A percentile compares a stretch with the other conserved stretches of the same genome.
phyloP scores from a whole-genome alignment of 129 eudicot genomes.

The Helianthus tuberosus region DNA sequence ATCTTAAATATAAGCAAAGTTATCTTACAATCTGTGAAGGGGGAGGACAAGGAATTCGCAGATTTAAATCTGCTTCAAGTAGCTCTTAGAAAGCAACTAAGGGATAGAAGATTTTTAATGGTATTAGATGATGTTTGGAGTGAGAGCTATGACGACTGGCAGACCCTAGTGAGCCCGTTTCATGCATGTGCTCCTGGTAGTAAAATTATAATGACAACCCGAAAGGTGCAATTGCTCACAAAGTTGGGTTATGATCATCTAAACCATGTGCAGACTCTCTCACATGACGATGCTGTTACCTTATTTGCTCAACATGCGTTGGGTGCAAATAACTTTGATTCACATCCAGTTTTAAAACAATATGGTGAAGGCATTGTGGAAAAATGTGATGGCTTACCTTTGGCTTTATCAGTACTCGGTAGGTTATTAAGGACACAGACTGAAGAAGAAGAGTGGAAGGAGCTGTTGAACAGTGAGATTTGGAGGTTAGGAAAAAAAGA shows the following conservation, averaged over 20 bases:
- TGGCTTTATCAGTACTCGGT: not conserved
- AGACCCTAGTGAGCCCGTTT: not conserved
- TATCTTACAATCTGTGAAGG: not conserved
- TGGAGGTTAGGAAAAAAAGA: no score
- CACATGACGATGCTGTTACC: not conserved
- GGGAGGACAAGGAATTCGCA: not conserved
- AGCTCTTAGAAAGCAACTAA: not conserved
- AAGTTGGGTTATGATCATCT: not conserved
- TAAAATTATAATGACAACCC: not conserved
- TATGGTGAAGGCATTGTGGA: conserved; percentile 2
- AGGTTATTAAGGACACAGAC: no score
- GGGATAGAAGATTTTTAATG: not conserved
- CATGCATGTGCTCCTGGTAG: not conserved
- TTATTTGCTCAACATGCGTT: conserved; percentile 1
- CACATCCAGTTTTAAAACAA: not conserved
- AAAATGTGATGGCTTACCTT: conserved; percentile 19
- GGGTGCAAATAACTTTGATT: not conserved
- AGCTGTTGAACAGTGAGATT: no score
- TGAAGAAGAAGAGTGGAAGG: no score
- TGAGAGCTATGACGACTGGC: not conserved
- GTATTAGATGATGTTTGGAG: conserved; percentile 13
- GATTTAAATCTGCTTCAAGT: conserved; percentile 5
- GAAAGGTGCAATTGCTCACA: not conserved
- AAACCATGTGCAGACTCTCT: not conserved
- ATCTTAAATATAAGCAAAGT: not conserved